A percentile compares a stretch with the other conserved stretches of the same genome.
Conservation (phyloP, 2,329 filamentous ascomycete species). For the Ceratocystis albifundus region DNA sequence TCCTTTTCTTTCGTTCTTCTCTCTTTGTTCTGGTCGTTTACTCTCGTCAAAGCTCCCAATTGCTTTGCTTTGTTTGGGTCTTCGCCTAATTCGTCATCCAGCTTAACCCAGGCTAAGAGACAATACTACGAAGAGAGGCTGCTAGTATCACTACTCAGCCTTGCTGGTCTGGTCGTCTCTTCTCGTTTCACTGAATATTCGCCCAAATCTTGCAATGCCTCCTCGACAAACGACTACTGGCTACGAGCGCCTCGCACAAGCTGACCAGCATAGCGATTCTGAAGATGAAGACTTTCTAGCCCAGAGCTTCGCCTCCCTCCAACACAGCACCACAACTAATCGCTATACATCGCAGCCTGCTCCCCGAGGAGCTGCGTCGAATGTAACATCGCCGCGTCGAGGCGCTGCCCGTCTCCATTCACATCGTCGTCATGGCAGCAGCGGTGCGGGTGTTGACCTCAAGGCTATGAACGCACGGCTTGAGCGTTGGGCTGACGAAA, state of each 20-base stretch:
- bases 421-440: constrained; percentile 39
- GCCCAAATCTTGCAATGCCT: constrained; percentile 42
- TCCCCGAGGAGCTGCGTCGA: constrained; percentile 37
- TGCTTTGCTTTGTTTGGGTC: not conserved
- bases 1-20: not conserved
- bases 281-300: constrained; percentile 49
- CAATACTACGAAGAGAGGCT: too few relatives aligned
- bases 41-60: not conserved
- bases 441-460: constrained; percentile 87
- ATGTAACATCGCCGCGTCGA: constrained; percentile 42
- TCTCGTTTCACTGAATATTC: not conserved
- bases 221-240: constrained; percentile 64
- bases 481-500: constrained; percentile 95
- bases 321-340: constrained; percentile 42
- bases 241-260: constrained; percentile 75
- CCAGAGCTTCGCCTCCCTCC: constrained; percentile 45
- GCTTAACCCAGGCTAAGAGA: not conserved
- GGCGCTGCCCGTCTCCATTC: not conserved
- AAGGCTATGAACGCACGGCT: constrained; percentile 95
- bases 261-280: constrained; percentile 61
- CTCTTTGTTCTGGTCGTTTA: not conserved
- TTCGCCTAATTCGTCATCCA: not conserved
- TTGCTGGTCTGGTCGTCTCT: not conserved
- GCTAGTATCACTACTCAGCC: not conserved
- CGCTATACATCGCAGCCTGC: constrained; percentile 47